Conservation (phyloP, 306 rosid genomes). For the Dalbergia oliveri region DNA sequence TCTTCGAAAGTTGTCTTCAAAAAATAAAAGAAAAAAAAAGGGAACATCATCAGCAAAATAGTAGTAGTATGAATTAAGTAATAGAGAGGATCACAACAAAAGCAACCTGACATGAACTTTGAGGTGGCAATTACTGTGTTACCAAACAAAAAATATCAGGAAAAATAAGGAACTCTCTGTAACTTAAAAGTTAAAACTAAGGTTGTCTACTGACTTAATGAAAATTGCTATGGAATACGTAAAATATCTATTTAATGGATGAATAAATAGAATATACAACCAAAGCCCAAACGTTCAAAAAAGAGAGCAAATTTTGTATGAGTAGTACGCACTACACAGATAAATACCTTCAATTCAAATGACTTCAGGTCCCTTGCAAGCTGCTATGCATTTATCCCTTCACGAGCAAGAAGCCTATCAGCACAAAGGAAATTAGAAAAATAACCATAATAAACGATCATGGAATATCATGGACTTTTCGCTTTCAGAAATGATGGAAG, state of each 20-base stretch:
- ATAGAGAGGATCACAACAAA: background rate
- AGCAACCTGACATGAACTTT: conserved; percentile 27
- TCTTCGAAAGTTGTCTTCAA: conserved; percentile 96
- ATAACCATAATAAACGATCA: background rate
- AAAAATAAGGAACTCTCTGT: conserved; percentile 33
- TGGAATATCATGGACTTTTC: background rate
- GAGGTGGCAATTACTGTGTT: conserved; percentile 9
- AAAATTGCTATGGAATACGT: conserved; percentile 20
- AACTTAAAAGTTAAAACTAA: conserved; percentile 10
- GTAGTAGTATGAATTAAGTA: background rate
- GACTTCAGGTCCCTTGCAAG: conserved; percentile 98
- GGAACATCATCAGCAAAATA: conserved; percentile 45
- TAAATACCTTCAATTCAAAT: conserved; percentile 86
- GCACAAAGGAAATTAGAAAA: conserved; percentile 26
- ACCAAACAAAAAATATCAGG: conserved; percentile 16
- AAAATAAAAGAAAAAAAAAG: conserved; percentile 30
- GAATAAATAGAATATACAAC: conserved; percentile 32
- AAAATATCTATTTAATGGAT: background rate
- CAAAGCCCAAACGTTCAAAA: conserved; percentile 36
- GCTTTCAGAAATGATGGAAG: conserved; percentile 26
- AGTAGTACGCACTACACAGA: conserved; percentile 17
- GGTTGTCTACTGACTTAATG: conserved; percentile 25
- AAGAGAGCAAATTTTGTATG: background rate
- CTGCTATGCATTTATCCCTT: conserved; percentile 98
- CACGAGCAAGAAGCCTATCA: conserved; percentile 94